Conservation (phyloP, 805 yeast species). For the Candida qinlingensis region DNA sequence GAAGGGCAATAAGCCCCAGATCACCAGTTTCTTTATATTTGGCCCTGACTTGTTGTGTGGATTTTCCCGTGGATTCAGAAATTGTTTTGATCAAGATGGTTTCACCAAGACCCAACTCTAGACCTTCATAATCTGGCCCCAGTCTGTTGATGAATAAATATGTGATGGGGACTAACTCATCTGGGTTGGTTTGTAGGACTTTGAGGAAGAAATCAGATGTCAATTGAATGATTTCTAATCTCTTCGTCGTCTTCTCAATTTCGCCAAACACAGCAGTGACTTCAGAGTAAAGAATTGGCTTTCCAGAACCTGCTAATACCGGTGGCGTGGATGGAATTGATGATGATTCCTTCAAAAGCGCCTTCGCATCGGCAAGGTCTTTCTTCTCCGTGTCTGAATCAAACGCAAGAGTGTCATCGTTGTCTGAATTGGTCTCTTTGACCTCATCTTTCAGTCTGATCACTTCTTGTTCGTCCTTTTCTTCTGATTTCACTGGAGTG, state of each 20-base stretch:
- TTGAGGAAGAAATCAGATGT: slow-evolving; percentile 69
- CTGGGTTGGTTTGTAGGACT: slow-evolving; percentile 50
- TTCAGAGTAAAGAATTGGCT: slow-evolving; percentile 32
- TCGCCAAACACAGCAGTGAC: slow-evolving; percentile 63
- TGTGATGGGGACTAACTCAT: slow-evolving; percentile 60
- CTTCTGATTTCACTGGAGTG: too few species aligned
- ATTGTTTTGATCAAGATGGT: slow-evolving; percentile 82
- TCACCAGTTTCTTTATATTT: slow-evolving; percentile 84
- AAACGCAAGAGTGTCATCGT: slow-evolving; percentile 17
- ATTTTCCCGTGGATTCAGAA: slow-evolving; percentile 84
- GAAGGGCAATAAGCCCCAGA: slow-evolving; percentile 81
- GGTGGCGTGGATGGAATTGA: slow-evolving; percentile 3
- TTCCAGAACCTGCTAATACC: not conserved
- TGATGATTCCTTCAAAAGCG: not conserved
- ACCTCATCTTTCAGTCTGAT: slow-evolving; percentile 1
- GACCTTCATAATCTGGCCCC: slow-evolving; percentile 94
- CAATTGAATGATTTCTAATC: slow-evolving; percentile 73
- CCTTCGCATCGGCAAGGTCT: slow-evolving; percentile 20
- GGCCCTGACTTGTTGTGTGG: slow-evolving; percentile 59
- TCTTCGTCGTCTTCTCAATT: slow-evolving; percentile 74
- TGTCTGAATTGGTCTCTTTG: not conserved
- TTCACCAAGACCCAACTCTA: slow-evolving; percentile 93
- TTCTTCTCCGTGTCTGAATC: slow-evolving; percentile 22
- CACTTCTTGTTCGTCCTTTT: too few species aligned
- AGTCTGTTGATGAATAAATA: slow-evolving; percentile 82